These are phyloP conservation scores for Ganoderma lingzhi DNA, from an alignment of 1,284 basidiomycete species.

Conservation along the genomic window DNA sequence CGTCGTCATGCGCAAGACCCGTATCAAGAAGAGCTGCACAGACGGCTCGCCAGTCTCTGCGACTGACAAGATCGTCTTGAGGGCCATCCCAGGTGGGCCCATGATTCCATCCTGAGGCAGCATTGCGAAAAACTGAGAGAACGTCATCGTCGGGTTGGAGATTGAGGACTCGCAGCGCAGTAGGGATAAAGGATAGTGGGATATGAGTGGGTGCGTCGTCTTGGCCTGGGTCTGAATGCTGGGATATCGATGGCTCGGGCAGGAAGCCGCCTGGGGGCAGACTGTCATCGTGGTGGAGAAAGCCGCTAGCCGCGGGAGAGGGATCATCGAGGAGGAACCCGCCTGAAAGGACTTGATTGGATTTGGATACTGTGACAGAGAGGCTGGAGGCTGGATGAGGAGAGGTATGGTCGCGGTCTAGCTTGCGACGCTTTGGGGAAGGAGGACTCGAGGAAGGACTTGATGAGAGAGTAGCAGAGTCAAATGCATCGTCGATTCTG, in stretches of 20 bases:
- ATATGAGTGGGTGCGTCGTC: slow-evolving; percentile 44
- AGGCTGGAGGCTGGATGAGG: slow-evolving; percentile 8
- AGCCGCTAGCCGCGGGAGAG: not conserved
- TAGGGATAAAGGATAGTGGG: slow-evolving; percentile 62
- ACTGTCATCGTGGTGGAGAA: not conserved
- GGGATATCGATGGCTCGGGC: slow-evolving; percentile 7
- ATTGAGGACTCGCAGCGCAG: slow-evolving; percentile 69
- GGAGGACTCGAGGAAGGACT: slow-evolving; percentile 12
- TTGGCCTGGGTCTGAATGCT: slow-evolving; percentile 23
- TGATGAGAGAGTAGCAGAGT: slow-evolving; percentile 22
- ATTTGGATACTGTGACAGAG: slow-evolving; percentile 23
- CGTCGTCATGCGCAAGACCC: slow-evolving; percentile 40
- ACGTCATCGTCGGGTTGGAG: slow-evolving; percentile 72
- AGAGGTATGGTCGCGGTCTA: slow-evolving; percentile 30
- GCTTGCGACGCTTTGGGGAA: slow-evolving; percentile 33
- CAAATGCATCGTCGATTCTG: slow-evolving; percentile 42
- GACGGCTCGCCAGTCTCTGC: slow-evolving; percentile 77
- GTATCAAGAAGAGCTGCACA: slow-evolving; percentile 67
- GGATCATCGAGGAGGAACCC: slow-evolving; percentile 30
- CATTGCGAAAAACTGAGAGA: slow-evolving; percentile 73
- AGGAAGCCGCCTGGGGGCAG: slow-evolving; percentile 17
- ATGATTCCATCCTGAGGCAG: slow-evolving; percentile 69
- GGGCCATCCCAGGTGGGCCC: slow-evolving; percentile 19
- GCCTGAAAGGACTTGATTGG: slow-evolving; percentile 24
- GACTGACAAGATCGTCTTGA: slow-evolving; percentile 47